These are phyloP conservation scores for Kluyveromyces dobzhanskii DNA, from an alignment of 805 yeast species.

Conservation along the genomic window DNA sequence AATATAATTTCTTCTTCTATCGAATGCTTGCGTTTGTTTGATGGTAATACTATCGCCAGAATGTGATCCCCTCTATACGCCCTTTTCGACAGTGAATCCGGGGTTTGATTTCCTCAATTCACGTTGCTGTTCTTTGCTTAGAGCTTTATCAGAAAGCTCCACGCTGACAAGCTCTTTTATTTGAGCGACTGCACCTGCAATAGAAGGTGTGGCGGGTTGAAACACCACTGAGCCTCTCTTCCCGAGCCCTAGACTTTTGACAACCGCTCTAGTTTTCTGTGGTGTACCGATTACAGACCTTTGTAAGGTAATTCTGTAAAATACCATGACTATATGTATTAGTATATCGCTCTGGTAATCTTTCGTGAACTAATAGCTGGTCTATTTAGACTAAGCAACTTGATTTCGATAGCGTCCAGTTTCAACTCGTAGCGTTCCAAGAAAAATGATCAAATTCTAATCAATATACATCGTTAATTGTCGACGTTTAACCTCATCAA, in stretches of 20 bases:
- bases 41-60: neutral
- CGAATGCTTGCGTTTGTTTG: constrained; percentile 6
- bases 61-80: constrained; percentile 10
- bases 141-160: constrained; percentile 52
- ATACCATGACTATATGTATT: constrained; percentile 31
- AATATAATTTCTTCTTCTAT: constrained; percentile 3
- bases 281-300: constrained; percentile 87
- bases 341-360: no score
- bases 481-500: no score
- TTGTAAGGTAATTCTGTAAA: constrained; percentile 61
- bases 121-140: constrained; percentile 46
- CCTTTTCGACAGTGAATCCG: constrained; percentile 47
- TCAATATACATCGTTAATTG: no score
- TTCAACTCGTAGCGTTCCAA: no score
- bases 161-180: constrained; percentile 84
- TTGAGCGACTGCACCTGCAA: constrained; percentile 75
- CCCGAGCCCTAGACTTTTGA: constrained; percentile 64
- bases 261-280: constrained; percentile 51
- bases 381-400: no score
- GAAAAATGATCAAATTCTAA: no score
- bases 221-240: constrained; percentile 68
- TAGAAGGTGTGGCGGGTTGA: constrained; percentile 62
- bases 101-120: constrained; percentile 51
- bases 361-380: no score
- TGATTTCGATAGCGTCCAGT: no score